Base-by-base conservation (phyloP, 108 stramenopile genomes). In the Pseudonitzschia multiseries region DNA sequence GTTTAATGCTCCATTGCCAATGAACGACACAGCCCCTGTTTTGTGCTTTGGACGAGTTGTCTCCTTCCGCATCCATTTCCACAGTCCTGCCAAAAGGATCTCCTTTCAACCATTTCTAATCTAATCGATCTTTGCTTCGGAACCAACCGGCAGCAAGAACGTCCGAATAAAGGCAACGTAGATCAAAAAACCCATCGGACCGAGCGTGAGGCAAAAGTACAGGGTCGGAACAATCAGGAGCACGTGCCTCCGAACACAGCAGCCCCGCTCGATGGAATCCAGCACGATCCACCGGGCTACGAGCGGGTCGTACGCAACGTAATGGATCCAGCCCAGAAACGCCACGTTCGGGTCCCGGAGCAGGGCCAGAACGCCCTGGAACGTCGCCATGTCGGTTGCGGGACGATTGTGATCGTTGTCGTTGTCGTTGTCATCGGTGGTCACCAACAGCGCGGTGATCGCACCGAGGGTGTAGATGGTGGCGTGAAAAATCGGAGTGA, bases 321-420 rank as follows among this genome's bases (percentile, higher is more conserved):
- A 81, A 42, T 81, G 80, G 27, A 75, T 21, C 80, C 71, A 81
- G n/a, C 76, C 75, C 9, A 33, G 27, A 31, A 75, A 77, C 22
- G 68, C 66, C 12, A 20, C 31, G 57, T 57, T 81, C 21, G 75
- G 80, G 53, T 81, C 71, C 29, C 21, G 8, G 66, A 81, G 77
- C 65, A 75, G 15, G 48, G 52, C 33, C 18, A 57, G 71, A 24
- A 81, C 66, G 8, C 80, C 73, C 43, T 72, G 42, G 0, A 81
- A 52, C 20, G 71, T 54, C 8, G 15, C 20, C 8, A 42, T 9
- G 41, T 65, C 64, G 13, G 64, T 21, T 6, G 36, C 9, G 18
- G 14, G 2, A n/a, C n/a, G n/a, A n/a, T n/a, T n/a, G n/a, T n/a
- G n/a, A n/a, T n/a, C n/a, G n/a, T n/a, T n/a, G n/a, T n/a, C n/a